A percentile compares a stretch with the other conserved stretches of the same genome.
Conservation (phyloP, 2,329 filamentous ascomycete genomes). For the Delphinella strobiligena region DNA sequence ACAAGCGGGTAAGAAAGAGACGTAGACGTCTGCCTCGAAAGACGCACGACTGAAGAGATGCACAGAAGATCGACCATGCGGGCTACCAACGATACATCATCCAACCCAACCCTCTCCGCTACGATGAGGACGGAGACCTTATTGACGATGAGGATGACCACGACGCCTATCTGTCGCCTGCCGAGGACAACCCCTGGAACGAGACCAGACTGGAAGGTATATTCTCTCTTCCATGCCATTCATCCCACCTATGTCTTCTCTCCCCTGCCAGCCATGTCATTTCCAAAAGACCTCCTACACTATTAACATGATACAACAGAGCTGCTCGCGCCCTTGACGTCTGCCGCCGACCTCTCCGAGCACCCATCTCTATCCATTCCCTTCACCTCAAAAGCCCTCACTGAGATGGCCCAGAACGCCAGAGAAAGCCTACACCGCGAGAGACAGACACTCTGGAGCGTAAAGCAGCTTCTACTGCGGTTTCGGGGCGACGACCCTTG, state of each 20-base stretch:
- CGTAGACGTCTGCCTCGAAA: too few species aligned
- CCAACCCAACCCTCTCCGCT: constrained; percentile 56
- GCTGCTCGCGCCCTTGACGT: constrained; percentile 62
- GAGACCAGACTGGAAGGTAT: constrained; percentile 51
- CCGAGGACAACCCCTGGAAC: constrained; percentile 61
- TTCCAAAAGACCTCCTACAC: too few species aligned
- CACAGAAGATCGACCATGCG: constrained; percentile 58
- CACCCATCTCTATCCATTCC: constrained; percentile 65
- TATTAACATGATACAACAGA: constrained; percentile 36
- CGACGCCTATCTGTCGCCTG: constrained; percentile 49
- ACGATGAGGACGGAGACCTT: constrained; percentile 61
- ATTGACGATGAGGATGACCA: constrained; percentile 40
- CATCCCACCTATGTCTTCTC: too few species aligned
- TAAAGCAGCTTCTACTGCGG: constrained; percentile 60
- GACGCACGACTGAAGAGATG: constrained; percentile 59
- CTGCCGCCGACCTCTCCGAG: constrained; percentile 59
- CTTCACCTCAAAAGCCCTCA: constrained; percentile 62
- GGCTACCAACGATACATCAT: constrained; percentile 64
- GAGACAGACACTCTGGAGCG: constrained; percentile 57
- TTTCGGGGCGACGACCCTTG: constrained; percentile 64
- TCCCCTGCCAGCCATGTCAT: too few species aligned
- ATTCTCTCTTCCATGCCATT: too few species aligned
- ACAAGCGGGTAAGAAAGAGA: too few species aligned
- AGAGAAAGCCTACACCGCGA: constrained; percentile 64
- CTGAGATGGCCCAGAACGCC: constrained; percentile 57